These are phyloP conservation scores for Sporothrix phasma DNA, from an alignment of 2,329 filamentous ascomycete genomes.

Conservation along the genomic window DNA sequence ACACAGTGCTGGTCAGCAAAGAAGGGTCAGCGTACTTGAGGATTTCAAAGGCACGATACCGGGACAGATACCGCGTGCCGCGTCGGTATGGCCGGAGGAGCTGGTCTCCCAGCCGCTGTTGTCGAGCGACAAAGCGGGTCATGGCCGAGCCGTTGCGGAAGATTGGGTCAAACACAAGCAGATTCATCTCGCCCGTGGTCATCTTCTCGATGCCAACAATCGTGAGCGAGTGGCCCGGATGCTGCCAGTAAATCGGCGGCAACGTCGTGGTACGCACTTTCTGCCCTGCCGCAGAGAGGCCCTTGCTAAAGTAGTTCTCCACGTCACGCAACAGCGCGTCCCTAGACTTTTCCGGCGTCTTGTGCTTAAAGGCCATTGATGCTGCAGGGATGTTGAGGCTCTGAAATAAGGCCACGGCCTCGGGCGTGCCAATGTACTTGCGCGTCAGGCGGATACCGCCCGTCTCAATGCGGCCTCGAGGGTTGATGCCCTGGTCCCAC, in stretches of 20 bases:
- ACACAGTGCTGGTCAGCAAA: background rate
- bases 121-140: conserved; percentile 44
- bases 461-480: conserved; percentile 65
- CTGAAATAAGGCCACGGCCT: conserved; percentile 71
- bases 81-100: conserved; percentile 66
- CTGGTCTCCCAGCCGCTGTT: conserved; percentile 37
- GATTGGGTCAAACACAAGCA: conserved; percentile 84
- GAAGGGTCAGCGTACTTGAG: conserved; percentile 47
- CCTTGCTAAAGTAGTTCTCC: conserved; percentile 63
- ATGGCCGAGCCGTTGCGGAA: conserved; percentile 60
- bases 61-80: conserved; percentile 55
- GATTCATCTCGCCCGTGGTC: conserved; percentile 50
- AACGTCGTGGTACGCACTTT: conserved; percentile 63
- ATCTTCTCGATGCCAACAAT: conserved; percentile 74
- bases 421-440: conserved; percentile 91
- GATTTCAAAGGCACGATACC: conserved; percentile 69
- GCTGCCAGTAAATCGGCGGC: conserved; percentile 84
- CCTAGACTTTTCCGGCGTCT: conserved; percentile 38
- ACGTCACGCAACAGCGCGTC: conserved; percentile 55
- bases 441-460: conserved; percentile 80
- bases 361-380: conserved; percentile 49
- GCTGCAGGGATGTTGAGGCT: conserved; percentile 59
- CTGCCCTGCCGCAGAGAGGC: conserved; percentile 37
- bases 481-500: conserved; percentile 78
- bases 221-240: conserved; percentile 79